Conservation (phyloP, 768 basidiomycete genomes). For the Boletus tylopilopsis region DNA sequence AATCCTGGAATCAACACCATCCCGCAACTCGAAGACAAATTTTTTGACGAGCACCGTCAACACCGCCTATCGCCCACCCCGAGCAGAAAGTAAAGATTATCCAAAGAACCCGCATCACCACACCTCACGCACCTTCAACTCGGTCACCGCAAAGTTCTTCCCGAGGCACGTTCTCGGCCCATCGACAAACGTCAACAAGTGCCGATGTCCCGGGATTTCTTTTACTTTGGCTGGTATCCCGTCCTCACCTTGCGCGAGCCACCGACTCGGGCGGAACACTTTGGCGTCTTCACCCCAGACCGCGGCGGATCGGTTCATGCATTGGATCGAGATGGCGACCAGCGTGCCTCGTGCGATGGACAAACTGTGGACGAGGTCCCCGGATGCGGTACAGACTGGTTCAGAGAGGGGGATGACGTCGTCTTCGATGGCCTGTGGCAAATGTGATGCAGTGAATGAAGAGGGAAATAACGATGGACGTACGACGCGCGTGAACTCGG, state of each 20-base stretch:
- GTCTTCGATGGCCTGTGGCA: slow-evolving; percentile 45
- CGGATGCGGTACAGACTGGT: slow-evolving; percentile 42
- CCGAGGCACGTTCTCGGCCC: slow-evolving; percentile 50
- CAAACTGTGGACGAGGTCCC: slow-evolving; percentile 36
- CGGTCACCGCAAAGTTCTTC: slow-evolving; percentile 41
- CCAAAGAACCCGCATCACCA: not conserved
- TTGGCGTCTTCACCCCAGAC: slow-evolving; percentile 60
- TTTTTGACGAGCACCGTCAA: slow-evolving; percentile 39
- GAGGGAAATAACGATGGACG: not conserved
- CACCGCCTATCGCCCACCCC: too few relatives aligned
- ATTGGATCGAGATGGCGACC: slow-evolving; percentile 40
- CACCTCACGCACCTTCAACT: slow-evolving; percentile 24
- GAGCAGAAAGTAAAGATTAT: not conserved
- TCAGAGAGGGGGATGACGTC: slow-evolving; percentile 53
- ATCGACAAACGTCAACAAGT: slow-evolving; percentile 48
- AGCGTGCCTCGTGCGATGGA: slow-evolving; percentile 45
- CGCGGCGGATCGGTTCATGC: slow-evolving; percentile 45
- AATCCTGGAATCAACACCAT: slow-evolving; percentile 32
- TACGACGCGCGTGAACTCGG: slow-evolving; percentile 15
- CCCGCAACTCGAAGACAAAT: slow-evolving; percentile 32
- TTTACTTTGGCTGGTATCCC: slow-evolving; percentile 28
- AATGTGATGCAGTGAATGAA: slow-evolving; percentile 29
- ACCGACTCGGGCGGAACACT: slow-evolving; percentile 59
- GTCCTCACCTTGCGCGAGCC: slow-evolving; percentile 39
- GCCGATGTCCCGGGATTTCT: slow-evolving; percentile 45